A percentile compares a stretch with the other conserved stretches of the same genome.
phyloP scores from a whole-genome alignment of 1,284 basidiomycete species.

The Apiotrichum laibachii region DNA sequence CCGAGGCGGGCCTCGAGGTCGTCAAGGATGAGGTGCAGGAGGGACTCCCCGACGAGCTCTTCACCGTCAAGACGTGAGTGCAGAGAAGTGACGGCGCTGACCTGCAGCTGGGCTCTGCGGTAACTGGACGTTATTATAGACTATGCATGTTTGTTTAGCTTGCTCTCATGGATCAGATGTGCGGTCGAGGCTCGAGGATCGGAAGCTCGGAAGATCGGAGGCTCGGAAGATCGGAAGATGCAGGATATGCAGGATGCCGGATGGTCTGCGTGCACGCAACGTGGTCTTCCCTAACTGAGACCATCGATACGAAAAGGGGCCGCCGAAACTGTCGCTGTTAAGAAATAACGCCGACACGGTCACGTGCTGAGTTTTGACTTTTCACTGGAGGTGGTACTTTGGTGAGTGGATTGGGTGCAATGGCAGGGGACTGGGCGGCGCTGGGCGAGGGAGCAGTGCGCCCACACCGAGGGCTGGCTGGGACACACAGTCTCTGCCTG shows the following conservation, averaged over 20 bases:
- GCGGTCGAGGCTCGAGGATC: no score
- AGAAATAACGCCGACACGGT: not conserved
- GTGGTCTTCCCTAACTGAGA: no score
- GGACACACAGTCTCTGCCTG: not conserved
- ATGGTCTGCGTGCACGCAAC: no score
- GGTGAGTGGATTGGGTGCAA: not conserved
- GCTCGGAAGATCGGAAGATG: no score
- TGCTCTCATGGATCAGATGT: not conserved
- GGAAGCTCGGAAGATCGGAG: no score
- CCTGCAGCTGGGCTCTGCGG: constrained; percentile 26
- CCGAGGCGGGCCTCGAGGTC: constrained; percentile 64
- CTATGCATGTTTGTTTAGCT: not conserved
- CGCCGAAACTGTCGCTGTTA: constrained; percentile 1
- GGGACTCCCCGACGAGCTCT: constrained; percentile 76
- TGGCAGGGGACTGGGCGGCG: not conserved
- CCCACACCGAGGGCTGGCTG: not conserved
- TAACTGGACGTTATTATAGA: constrained; percentile 4
- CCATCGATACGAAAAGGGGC: no score
- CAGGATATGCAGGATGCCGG: no score
- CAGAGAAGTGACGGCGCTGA: constrained; percentile 9
- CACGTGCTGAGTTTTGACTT: not conserved
- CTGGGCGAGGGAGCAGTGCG: not conserved
- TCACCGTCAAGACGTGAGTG: constrained; percentile 76
- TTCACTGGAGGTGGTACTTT: not conserved
- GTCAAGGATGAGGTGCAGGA: constrained; percentile 64